These are phyloP conservation scores for Dactylis glomerata DNA, from an alignment of 176 grass and related monocot genomes.

Conservation along the genomic window DNA sequence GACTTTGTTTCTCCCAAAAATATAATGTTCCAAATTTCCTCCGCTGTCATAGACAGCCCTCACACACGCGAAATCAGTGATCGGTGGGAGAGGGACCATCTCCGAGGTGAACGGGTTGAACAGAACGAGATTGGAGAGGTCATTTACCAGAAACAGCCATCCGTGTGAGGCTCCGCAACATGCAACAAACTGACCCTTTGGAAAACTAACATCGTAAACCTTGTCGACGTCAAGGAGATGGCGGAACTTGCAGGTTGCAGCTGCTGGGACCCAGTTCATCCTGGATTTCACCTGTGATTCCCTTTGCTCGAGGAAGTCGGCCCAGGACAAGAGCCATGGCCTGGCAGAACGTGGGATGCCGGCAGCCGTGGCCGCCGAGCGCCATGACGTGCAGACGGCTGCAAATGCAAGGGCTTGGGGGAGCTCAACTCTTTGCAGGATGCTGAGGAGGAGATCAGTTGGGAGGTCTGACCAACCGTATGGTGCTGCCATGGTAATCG, in stretches of 20 bases:
- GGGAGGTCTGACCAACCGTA: conserved; percentile 12
- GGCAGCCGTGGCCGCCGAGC: background rate
- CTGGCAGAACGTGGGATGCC: background rate
- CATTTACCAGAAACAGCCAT: background rate
- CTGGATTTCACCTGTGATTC: background rate
- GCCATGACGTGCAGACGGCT: background rate
- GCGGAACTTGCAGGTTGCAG: background rate
- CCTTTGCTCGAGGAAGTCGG: background rate
- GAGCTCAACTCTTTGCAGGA: background rate
- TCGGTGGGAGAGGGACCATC: background rate
- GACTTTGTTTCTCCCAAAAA: background rate
- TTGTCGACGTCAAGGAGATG: background rate
- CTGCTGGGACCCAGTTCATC: background rate
- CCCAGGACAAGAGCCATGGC: conserved; percentile 17
- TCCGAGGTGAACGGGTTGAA: background rate
- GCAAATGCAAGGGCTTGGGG: background rate
- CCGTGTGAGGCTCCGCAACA: conserved; percentile 5
- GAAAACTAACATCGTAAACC: background rate
- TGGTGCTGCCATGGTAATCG: background rate
- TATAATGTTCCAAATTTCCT: background rate
- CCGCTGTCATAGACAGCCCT: background rate
- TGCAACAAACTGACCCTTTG: background rate
- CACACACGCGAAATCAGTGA: background rate
- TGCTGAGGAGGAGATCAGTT: background rate
- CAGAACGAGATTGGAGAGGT: background rate